These are phyloP conservation scores for Irpex lacteus DNA, from an alignment of 1,284 basidiomycete genomes.

Conservation along the genomic window DNA sequence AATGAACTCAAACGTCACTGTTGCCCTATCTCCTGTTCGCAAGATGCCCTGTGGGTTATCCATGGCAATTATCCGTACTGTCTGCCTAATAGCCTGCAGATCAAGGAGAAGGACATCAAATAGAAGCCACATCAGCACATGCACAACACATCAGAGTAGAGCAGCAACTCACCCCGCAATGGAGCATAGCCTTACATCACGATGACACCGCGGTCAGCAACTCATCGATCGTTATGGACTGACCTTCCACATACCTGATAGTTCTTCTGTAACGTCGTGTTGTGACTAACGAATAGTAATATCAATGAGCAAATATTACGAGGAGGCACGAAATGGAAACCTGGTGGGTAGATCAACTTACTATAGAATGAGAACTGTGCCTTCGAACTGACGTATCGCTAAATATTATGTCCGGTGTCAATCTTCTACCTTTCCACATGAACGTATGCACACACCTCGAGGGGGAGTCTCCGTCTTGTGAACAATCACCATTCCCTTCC, in stretches of 20 bases:
- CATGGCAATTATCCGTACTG: constrained; percentile 83
- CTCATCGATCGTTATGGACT: background rate
- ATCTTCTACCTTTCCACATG: constrained; percentile 5
- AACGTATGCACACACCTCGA: constrained; percentile 44
- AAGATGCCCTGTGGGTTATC: constrained; percentile 85
- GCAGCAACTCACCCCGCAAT: constrained; percentile 64
- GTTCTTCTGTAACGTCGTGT: constrained; percentile 87
- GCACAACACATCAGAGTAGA: background rate
- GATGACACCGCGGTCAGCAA: background rate
- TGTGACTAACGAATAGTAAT: constrained; percentile 55
- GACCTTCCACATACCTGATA: constrained; percentile 62
- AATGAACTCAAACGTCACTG: constrained; percentile 89
- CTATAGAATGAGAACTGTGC: constrained; percentile 83
- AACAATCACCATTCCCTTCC: constrained; percentile 95
- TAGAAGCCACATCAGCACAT: background rate
- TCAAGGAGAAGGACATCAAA: constrained; percentile 2
- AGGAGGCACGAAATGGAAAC: background rate
- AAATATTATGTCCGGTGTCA: constrained; percentile 3
- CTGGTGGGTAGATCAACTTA: constrained; percentile 32
- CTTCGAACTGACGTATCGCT: constrained; percentile 81
- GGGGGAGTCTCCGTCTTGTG: constrained; percentile 76
- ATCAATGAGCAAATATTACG: background rate
- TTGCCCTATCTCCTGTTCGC: constrained; percentile 88
- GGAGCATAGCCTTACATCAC: constrained; percentile 68
- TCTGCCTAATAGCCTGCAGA: constrained; percentile 78